Conservation (phyloP, 306 rosid genomes). For the Fragaria ananassa region DNA sequence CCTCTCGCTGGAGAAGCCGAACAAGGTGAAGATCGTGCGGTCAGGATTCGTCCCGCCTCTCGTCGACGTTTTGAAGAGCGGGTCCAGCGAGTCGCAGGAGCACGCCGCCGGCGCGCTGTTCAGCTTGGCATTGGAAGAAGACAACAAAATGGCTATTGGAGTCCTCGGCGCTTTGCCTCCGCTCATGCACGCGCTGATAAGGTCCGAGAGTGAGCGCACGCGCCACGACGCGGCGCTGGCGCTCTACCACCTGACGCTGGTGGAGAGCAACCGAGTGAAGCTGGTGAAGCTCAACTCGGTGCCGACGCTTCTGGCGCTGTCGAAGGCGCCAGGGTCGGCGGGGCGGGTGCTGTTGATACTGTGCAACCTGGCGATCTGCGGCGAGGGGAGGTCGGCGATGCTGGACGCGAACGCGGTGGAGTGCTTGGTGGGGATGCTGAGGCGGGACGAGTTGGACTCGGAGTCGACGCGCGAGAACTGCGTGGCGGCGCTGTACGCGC, state of each 20-base stretch:
- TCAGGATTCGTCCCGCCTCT: slow-evolving; percentile 65
- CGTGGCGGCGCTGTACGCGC: slow-evolving; percentile 66
- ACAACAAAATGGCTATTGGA: slow-evolving; percentile 89
- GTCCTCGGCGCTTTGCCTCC: slow-evolving; percentile 81
- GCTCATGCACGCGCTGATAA: slow-evolving; percentile 57
- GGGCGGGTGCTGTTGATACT: slow-evolving; percentile 60
- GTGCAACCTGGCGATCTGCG: slow-evolving; percentile 60
- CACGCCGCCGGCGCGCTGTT: slow-evolving; percentile 96
- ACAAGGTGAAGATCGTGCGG: slow-evolving; percentile 84
- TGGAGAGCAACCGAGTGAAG: slow-evolving; percentile 77
- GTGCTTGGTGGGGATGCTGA: slow-evolving; percentile 53
- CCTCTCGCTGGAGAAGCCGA: slow-evolving; percentile 70
- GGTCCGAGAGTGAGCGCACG: slow-evolving; percentile 70
- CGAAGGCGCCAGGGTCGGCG: slow-evolving; percentile 39
- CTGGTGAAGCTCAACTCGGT: slow-evolving; percentile 69
- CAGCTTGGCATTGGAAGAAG: slow-evolving; percentile 75
- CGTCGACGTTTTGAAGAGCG: slow-evolving; percentile 63
- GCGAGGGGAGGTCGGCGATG: slow-evolving; percentile 78
- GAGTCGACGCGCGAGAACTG: slow-evolving; percentile 81
- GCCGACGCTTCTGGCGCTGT: slow-evolving; percentile 47
- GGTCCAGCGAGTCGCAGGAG: slow-evolving; percentile 71
- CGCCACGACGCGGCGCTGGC: slow-evolving; percentile 82
- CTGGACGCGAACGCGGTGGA: slow-evolving; percentile 77
- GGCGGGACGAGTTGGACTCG: slow-evolving; percentile 49
- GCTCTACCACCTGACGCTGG: slow-evolving; percentile 63